phyloP scores from a whole-genome alignment of 2,329 filamentous ascomycete genomes.

The Beauveria caledonica region DNA sequence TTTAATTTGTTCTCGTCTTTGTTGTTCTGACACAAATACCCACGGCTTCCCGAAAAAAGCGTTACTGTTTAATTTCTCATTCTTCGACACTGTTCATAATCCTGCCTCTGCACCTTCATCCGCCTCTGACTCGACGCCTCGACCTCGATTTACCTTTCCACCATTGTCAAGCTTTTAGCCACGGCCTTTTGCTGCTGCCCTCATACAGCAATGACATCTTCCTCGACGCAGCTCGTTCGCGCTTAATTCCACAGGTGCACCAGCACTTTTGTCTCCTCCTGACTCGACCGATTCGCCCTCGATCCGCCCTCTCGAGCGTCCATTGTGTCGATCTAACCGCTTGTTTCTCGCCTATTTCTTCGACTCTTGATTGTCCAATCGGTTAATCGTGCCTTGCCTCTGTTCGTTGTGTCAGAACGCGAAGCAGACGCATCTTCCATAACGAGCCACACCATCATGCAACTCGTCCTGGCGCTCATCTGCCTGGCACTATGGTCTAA shows the following conservation, averaged over 20 bases:
- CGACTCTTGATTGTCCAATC: background rate
- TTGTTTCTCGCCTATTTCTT: background rate
- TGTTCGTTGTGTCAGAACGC: background rate
- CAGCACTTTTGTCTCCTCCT: background rate
- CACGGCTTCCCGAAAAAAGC: background rate
- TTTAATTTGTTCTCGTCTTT: background rate
- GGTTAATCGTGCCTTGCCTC: background rate
- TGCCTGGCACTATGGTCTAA: slow-evolving; percentile 41
- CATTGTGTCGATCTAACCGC: background rate
- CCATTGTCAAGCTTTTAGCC: background rate
- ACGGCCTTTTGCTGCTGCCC: background rate
- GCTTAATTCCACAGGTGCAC: background rate
- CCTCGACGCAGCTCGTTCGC: background rate
- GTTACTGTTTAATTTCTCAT: background rate
- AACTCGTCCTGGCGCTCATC: slow-evolving; percentile 29
- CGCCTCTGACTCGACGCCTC: background rate
- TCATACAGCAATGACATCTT: background rate
- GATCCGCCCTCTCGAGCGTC: background rate
- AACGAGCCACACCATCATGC: slow-evolving; percentile 26
- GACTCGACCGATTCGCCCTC: background rate
- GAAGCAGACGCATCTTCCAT: background rate
- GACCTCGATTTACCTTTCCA: background rate
- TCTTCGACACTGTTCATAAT: background rate
- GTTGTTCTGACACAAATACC: background rate
- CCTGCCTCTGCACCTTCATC: background rate